Evolutionary conservation across 345 rosid genomes (phyloP).

Genomic region (Abelmoschus esculentus): DNA sequence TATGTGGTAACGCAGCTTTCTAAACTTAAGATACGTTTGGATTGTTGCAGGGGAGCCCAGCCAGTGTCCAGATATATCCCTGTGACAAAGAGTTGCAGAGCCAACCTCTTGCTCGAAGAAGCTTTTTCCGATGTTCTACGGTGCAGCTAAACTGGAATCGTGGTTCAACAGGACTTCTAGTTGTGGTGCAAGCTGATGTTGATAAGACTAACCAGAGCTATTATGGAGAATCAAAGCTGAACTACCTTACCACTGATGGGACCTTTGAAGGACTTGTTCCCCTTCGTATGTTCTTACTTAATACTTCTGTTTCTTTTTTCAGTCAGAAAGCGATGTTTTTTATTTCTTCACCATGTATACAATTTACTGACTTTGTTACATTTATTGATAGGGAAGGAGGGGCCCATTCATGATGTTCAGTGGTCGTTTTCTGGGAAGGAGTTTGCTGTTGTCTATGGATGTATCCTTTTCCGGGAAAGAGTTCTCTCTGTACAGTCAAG

Average conservation of each 20-base stretch:
- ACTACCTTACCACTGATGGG: conserved; percentile 85
- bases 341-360: not conserved
- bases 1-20: not conserved
- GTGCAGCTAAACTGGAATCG: conserved; percentile 80
- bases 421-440: conserved; percentile 89
- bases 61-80: conserved; percentile 81
- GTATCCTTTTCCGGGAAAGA: conserved; percentile 52
- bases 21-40: not conserved
- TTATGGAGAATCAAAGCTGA: conserved; percentile 86
- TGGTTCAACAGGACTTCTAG: conserved; percentile 85
- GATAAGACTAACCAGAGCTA: conserved; percentile 95
- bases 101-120: conserved; percentile 69
- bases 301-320: not conserved
- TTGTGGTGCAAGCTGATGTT: conserved; percentile 81
- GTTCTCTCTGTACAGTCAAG: not conserved
- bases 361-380: conserved; percentile 28
- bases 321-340: not conserved
- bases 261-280: conserved; percentile 81
- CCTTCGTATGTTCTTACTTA: conserved; percentile 55
- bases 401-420: conserved; percentile 95
- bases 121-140: conserved; percentile 81
- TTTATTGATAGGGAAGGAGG: conserved; percentile 74
- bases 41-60: conserved; percentile 69
- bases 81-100: conserved; percentile 55
- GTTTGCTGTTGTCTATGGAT: conserved; percentile 95